Evolutionary conservation across 352 stramenopile species (phyloP), one percentile per base, ranked within the genome.

Genomic region (Globisporangium polare): DNA sequence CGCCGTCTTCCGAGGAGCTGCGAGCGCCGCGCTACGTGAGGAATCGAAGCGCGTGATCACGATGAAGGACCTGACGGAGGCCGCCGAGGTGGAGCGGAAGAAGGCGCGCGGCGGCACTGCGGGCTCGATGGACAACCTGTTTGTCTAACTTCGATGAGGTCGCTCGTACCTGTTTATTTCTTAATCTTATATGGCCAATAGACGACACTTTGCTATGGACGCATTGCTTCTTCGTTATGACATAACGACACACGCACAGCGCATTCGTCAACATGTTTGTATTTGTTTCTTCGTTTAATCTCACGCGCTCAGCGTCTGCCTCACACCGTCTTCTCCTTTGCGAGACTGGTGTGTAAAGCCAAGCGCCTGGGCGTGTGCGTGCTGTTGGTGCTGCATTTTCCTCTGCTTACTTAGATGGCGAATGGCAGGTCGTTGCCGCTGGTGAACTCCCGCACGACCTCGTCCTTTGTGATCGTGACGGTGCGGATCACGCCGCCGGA

Each of bases 401-500:
- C 27, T 52, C 47, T 52, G n/a, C 10, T 31, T 52, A 52, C 74
- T 73, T 83, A 95, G 65, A 96, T 86, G 50, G 62, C 59, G 66
- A 96, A 99, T 7, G 95, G 95, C 41, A 98, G 74, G 26, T 86
- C 68, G 69, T 98, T 87, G 56, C 96, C 96, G 58, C 86, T 83
- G 33, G 93, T 91, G 69, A 98, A 98, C 60, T 97, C 92, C 39
- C 94, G 89, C 66, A 96, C 81, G 59, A 95, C 84, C 31, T 95
- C 94, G 58, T 94, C 83, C 52, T 90, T 80, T 65, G 85, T 96
- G 63, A 99, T 98, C 58, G 87, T 94, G 60, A 99, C 89, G 17
- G 96, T 98, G 61, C 97, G 88, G 73, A 99, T 99, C 47, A 99
- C 95, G 62, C 97, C 97, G 54, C 97, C 97, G n/a, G 94, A 99